Conservation (phyloP, 2,329 filamentous ascomycete species). For the Sphaerostilbella broomeana region DNA sequence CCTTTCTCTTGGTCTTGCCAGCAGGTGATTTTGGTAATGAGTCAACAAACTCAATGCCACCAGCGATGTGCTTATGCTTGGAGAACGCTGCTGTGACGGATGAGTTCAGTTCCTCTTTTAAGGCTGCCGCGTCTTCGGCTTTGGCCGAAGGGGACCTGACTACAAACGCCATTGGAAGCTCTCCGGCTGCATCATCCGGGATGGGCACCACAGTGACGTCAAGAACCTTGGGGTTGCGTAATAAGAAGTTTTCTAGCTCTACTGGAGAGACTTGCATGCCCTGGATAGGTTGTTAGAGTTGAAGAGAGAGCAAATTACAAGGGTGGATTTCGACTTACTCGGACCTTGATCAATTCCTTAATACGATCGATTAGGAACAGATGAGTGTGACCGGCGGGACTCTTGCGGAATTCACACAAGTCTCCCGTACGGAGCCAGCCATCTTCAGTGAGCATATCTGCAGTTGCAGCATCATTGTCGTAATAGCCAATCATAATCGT, state of each 20-base stretch:
- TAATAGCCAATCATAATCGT: constrained; percentile 70
- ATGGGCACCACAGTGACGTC: constrained; percentile 65
- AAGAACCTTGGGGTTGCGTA: constrained; percentile 57
- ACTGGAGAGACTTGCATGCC: constrained; percentile 70
- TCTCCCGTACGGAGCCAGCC: constrained; percentile 25
- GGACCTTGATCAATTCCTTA: constrained; percentile 52
- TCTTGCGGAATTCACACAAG: constrained; percentile 55
- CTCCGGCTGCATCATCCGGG: constrained; percentile 45
- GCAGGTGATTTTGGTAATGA: constrained; percentile 54
- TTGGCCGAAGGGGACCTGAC: constrained; percentile 37
- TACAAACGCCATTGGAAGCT: constrained; percentile 51
- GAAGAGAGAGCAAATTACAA: neutral
- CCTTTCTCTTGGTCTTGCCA: constrained; percentile 49
- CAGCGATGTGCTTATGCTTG: constrained; percentile 46
- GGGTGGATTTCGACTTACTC: constrained; percentile 12
- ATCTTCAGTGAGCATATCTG: constrained; percentile 15
- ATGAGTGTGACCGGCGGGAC: constrained; percentile 33
- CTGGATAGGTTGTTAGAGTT: constrained; percentile 22
- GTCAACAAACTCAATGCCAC: constrained; percentile 44
- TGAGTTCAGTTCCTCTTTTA: constrained; percentile 36
- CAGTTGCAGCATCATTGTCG: constrained; percentile 58
- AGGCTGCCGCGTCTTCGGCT: constrained; percentile 47
- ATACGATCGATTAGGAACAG: constrained; percentile 20
- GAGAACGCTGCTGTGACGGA: constrained; percentile 35
- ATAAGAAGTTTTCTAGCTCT: constrained; percentile 62